Conservation (phyloP, 2,329 filamentous ascomycete species). For the Colletotrichum noveboracense region DNA sequence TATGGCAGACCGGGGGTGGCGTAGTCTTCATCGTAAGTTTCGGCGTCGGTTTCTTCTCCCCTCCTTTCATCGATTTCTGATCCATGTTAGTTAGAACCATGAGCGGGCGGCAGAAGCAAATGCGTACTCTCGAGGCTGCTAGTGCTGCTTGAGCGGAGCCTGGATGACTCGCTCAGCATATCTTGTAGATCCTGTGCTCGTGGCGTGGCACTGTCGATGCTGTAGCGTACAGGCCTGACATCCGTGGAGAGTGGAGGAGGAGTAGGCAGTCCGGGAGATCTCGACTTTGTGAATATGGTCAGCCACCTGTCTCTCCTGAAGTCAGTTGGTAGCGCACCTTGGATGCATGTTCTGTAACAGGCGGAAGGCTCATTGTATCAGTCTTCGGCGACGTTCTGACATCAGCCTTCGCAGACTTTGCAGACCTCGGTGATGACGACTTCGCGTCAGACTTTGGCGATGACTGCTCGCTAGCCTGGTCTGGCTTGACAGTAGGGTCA, state of each 20-base stretch:
- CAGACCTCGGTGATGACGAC: not conserved
- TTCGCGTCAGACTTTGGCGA: conserved; percentile 43
- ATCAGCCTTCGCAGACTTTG: not conserved
- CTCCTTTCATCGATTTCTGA: conserved; percentile 62
- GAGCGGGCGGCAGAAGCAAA: not conserved
- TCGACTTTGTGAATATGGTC: conserved; percentile 26
- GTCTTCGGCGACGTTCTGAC: conserved; percentile 40
- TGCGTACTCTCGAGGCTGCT: conserved; percentile 78
- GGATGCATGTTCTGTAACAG: conserved; percentile 36
- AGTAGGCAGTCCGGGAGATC: conserved; percentile 51
- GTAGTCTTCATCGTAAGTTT: conserved; percentile 59
- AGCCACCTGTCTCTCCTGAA: not conserved
- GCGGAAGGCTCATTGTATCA: conserved; percentile 39
- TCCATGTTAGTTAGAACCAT: conserved; percentile 36
- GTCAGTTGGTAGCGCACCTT: conserved; percentile 34
- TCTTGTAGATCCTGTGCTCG: conserved; percentile 84
- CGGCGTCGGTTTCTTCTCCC: conserved; percentile 58
- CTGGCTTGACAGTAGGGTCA: conserved; percentile 40
- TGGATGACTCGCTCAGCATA: conserved; percentile 61
- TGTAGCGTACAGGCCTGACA: conserved; percentile 69
- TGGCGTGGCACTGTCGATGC: conserved; percentile 75
- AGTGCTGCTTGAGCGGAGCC: conserved; percentile 69
- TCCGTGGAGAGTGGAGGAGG: conserved; percentile 80
- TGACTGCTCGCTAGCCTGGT: conserved; percentile 36
- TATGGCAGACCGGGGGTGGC: conserved; percentile 43